Conservation (phyloP, 371 early-diverging fungal genomes). For the Mortierella polycephala region DNA sequence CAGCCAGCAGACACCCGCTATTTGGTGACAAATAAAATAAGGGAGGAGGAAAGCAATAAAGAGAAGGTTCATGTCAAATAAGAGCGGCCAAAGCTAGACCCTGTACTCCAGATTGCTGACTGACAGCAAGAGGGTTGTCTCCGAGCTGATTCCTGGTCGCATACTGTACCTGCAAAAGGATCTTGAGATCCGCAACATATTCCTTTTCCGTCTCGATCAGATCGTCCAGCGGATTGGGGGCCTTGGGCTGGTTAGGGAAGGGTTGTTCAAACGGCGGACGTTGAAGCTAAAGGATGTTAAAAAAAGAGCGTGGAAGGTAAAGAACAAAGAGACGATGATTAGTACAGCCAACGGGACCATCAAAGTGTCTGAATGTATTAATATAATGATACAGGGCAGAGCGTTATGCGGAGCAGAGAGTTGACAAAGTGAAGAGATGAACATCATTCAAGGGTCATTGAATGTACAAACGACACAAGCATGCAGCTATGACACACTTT, state of each 20-base stretch:
- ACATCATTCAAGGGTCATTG: no score
- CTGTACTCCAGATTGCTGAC: no score
- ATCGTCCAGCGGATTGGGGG: constrained; percentile 49
- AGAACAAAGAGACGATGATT: background rate
- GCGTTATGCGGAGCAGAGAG: background rate
- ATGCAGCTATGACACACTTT: no score
- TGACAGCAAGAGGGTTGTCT: no score
- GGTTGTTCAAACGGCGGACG: constrained; percentile 49
- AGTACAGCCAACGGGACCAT: no score
- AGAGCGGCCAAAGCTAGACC: no score
- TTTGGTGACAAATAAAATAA: background rate
- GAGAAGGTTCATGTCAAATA: background rate
- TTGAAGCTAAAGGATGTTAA: constrained; percentile 26
- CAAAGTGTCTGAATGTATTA: no score
- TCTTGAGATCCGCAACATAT: constrained; percentile 46
- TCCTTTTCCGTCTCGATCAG: constrained; percentile 52
- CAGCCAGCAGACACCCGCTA: constrained; percentile 55
- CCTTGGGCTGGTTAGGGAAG: constrained; percentile 32
- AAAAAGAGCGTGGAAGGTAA: background rate
- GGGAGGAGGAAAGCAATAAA: background rate
- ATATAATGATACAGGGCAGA: no score
- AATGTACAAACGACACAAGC: no score
- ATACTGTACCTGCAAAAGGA: constrained; percentile 45
- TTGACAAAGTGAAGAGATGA: no score
- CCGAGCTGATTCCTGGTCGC: background rate